Conservation (phyloP, 2,329 filamentous ascomycete species). For the Talaromyces funiculosus region DNA sequence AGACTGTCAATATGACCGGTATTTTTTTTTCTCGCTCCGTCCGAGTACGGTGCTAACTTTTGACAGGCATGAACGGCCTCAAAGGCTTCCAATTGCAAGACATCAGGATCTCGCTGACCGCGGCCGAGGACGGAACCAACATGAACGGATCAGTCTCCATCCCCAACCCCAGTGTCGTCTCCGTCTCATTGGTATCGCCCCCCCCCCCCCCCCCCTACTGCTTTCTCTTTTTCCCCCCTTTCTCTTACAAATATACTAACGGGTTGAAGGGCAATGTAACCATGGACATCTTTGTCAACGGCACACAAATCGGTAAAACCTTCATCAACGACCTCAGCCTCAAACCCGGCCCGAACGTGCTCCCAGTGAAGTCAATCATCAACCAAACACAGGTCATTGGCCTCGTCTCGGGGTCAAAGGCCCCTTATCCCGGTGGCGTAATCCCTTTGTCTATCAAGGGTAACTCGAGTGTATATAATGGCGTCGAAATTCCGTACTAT, state of each 20-base stretch:
- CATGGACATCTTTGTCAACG: constrained; percentile 47
- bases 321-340: constrained; percentile 49
- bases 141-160: constrained; percentile 51
- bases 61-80: constrained; percentile 53
- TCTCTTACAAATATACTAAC: not conserved
- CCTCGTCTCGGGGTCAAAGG: constrained; percentile 22
- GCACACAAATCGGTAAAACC: constrained; percentile 45
- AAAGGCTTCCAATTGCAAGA: constrained; percentile 46
- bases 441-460: constrained; percentile 49
- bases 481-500: constrained; percentile 50
- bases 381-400: constrained; percentile 37
- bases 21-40: constrained; percentile 5
- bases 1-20: constrained; percentile 55
- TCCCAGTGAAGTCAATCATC: constrained; percentile 46
- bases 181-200: constrained; percentile 45
- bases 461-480: constrained; percentile 44
- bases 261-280: constrained; percentile 50
- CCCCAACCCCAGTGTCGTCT: constrained; percentile 56
- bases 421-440: constrained; percentile 42
- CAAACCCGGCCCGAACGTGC: constrained; percentile 49
- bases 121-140: constrained; percentile 45
- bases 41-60: not conserved
- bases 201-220: not conserved
- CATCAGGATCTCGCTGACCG: constrained; percentile 41
- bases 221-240: not conserved